phyloP scores from a whole-genome alignment of 495 filamentous ascomycete species.

The Lentithecium fluviatile region DNA sequence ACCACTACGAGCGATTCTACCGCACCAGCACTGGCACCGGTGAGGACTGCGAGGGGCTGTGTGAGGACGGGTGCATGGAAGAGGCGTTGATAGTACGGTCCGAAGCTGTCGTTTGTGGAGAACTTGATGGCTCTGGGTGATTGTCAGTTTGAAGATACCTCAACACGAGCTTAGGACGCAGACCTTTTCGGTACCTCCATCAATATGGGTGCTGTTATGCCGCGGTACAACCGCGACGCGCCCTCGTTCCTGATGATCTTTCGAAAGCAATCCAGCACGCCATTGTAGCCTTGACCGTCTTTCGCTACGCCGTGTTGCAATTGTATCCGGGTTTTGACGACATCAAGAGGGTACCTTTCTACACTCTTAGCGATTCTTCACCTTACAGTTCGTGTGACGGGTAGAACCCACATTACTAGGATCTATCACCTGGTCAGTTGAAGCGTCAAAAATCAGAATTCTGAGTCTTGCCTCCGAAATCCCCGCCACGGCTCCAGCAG shows the following conservation, averaged over 20 bases:
- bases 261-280: slow-evolving; percentile 27
- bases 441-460: not conserved
- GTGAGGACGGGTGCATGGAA: slow-evolving; percentile 19
- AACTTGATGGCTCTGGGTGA: slow-evolving; percentile 23
- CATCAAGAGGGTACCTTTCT: slow-evolving; percentile 32
- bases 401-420: slow-evolving; percentile 22
- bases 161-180: not conserved
- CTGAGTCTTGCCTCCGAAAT: slow-evolving; percentile 24
- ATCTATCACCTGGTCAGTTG: slow-evolving; percentile 14
- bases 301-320: slow-evolving; percentile 22
- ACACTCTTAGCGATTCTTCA: slow-evolving; percentile 19
- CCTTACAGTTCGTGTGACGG: not conserved
- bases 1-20: slow-evolving; percentile 29
- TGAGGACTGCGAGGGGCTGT: slow-evolving; percentile 24
- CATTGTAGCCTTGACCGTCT: slow-evolving; percentile 26
- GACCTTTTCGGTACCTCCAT: slow-evolving; percentile 29
- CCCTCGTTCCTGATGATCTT: slow-evolving; percentile 32
- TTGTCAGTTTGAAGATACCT: not conserved
- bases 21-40: slow-evolving; percentile 28
- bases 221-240: slow-evolving; percentile 22
- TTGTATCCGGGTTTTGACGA: slow-evolving; percentile 30
- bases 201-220: slow-evolving; percentile 26
- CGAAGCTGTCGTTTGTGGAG: slow-evolving; percentile 30
- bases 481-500: slow-evolving; percentile 30
- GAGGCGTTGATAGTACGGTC: slow-evolving; percentile 17